Evolutionary conservation across 805 yeast genomes (phyloP), one percentile per base, ranked within the genome.

Genomic region (Candida insectalens): DNA sequence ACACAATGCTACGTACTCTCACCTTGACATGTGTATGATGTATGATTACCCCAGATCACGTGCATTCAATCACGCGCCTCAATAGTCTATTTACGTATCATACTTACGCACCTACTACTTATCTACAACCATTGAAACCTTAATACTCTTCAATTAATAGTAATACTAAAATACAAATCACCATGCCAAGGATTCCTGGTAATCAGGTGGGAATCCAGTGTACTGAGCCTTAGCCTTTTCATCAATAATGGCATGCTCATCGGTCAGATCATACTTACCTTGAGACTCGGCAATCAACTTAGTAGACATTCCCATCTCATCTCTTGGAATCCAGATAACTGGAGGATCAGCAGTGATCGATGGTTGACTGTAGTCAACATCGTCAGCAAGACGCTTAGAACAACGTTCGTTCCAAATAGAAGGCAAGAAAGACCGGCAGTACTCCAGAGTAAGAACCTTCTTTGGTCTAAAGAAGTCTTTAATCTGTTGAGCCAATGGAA

Each of bases 141-240:
- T n/a, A n/a, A n/a, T n/a, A n/a, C n/a, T n/a, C n/a, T n/a, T n/a
- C n/a, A 21, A 21, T 21, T 21, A 10, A 21, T 8, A 8, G 7
- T 21, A 8, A 21, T 21, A 8, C 23, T 21, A n/a, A n/a, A n/a
- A n/a, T n/a, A n/a, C n/a, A n/a, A n/a, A n/a, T 31, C 34, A 31
- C 38, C 37, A 42, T 29, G 16, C 67, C 49, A 25, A 65, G 63
- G 44, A 63, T 69, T 36, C 35, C 46, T 72, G 78, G 51, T 72
- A 81, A 32, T 71, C 71, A 4, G 92, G 92, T 33, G 92, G 92
- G 34, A 74, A 71, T 26, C 80, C 83, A 19, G 69, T 61, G 45
- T 65, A 76, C 5, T 51, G 53, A 15, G 69, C 55, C 34, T 62
- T 62, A 28, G 75, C 77, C 60, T 76, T 73, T 29, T 74, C 84